Evolutionary conservation across 345 rosid species (phyloP).

Genomic region (Dovyalis caffra): DNA sequence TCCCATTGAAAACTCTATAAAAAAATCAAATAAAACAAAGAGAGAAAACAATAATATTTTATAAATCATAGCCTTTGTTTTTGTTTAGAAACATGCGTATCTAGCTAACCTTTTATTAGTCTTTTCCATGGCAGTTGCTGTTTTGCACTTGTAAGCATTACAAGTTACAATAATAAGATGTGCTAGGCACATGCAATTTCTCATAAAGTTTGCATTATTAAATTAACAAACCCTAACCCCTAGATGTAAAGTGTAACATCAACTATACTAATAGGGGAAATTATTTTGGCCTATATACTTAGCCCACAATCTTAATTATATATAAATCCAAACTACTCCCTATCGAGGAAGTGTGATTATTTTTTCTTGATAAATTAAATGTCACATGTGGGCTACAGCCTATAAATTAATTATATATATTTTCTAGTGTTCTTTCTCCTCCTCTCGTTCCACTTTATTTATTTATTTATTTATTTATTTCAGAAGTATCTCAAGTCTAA

Average conservation of each 20-base stretch:
- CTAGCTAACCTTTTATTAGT: too few relatives aligned
- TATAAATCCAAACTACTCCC: not conserved
- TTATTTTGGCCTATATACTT: not conserved
- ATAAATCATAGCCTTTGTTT: too few relatives aligned
- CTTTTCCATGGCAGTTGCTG: too few relatives aligned
- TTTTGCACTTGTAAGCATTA: too few relatives aligned
- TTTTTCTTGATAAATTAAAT: not conserved
- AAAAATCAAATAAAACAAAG: too few relatives aligned
- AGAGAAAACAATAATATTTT: too few relatives aligned
- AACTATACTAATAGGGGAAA: not conserved
- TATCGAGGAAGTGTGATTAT: not conserved
- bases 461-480: too few relatives aligned
- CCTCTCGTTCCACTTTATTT: too few relatives aligned
- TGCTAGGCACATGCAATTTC: not conserved
- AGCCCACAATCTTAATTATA: slow-evolving; percentile 2
- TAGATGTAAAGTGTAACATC: not conserved
- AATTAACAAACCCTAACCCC: not conserved
- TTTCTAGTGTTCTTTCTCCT: not conserved
- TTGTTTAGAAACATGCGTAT: too few relatives aligned
- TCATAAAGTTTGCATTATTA: not conserved
- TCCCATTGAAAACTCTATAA: too few relatives aligned
- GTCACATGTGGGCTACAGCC: not conserved
- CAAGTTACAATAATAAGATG: too few relatives aligned
- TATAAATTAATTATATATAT: not conserved
- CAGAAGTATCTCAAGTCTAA: too few relatives aligned